Percentiles rank a stretch among this genome's conserved stretches.
Conservation (phyloP, 352 stramenopile species). For the Phytophthora ohioensis region DNA sequence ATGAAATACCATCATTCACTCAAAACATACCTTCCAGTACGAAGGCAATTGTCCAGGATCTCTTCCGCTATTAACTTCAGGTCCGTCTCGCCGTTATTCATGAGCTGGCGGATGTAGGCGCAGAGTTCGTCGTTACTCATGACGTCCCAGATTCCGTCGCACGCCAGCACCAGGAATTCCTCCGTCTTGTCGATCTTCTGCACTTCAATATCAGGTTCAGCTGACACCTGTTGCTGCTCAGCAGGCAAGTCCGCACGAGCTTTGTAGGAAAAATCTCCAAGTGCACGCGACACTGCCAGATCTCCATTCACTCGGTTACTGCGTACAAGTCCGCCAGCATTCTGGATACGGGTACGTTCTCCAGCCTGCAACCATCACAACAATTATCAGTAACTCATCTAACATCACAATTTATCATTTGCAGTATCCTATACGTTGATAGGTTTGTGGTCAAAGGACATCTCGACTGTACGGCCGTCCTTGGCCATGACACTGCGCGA, state of each 20-base stretch:
- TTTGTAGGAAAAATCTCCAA: slow-evolving; percentile 89
- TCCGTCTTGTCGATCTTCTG: slow-evolving; percentile 81
- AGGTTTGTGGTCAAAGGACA: slow-evolving; percentile 94
- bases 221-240: slow-evolving; percentile 86
- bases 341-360: slow-evolving; percentile 76
- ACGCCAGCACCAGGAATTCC: slow-evolving; percentile 93
- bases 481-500: slow-evolving; percentile 82
- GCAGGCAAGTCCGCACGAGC: slow-evolving; percentile 58
- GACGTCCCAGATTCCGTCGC: slow-evolving; percentile 95
- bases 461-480: slow-evolving; percentile 57
- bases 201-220: slow-evolving; percentile 90
- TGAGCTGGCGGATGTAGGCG: slow-evolving; percentile 82
- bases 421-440: slow-evolving; percentile 74
- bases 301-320: slow-evolving; percentile 87
- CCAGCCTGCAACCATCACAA: slow-evolving; percentile 43
- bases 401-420: slow-evolving; percentile 1
- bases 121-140: slow-evolving; percentile 92
- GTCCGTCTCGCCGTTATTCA: slow-evolving; percentile 72
- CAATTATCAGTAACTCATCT: not conserved
- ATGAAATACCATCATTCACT: no score
- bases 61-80: slow-evolving; percentile 84
- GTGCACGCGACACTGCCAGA: slow-evolving; percentile 79
- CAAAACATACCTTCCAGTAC: slow-evolving; percentile 66
- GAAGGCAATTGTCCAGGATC: slow-evolving; percentile 79
- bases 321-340: slow-evolving; percentile 73